These are phyloP conservation scores for Hortiboletus campestris DNA, from an alignment of 768 basidiomycete species.

Conservation along the genomic window DNA sequence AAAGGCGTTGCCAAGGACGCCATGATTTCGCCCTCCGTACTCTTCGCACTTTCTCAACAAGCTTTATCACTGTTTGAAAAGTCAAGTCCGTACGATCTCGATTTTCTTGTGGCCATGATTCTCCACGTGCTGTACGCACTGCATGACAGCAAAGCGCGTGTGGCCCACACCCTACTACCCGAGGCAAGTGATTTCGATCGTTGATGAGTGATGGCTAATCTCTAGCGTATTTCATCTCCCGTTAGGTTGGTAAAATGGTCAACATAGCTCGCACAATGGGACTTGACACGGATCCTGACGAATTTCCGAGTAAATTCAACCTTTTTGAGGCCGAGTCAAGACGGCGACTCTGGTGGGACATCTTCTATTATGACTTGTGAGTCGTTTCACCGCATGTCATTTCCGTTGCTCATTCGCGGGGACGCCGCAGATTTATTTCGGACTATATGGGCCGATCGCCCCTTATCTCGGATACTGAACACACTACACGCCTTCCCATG, in stretches of 20 bases:
- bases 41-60: conserved; percentile 51
- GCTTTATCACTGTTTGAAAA: conserved; percentile 44
- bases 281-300: conserved; percentile 57
- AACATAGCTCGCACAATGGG: conserved; percentile 65
- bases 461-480: conserved; percentile 53
- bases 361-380: conserved; percentile 75
- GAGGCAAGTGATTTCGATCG: conserved; percentile 30
- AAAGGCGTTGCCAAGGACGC: conserved; percentile 32
- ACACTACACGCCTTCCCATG: conserved; percentile 53
- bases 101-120: conserved; percentile 58
- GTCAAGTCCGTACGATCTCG: conserved; percentile 46
- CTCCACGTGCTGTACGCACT: conserved; percentile 54
- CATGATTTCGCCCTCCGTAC: conserved; percentile 34
- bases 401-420: conserved; percentile 12
- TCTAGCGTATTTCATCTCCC: not conserved
- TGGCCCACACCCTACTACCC: conserved; percentile 33
- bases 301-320: conserved; percentile 44
- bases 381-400: conserved; percentile 27
- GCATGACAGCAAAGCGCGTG: conserved; percentile 48
- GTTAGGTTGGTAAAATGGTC: conserved; percentile 66
- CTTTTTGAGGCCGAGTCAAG: conserved; percentile 53
- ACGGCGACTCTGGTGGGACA: conserved; percentile 74
- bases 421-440: conserved; percentile 55
- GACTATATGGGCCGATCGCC: conserved; percentile 67
- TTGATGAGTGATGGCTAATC: conserved; percentile 24